A percentile compares a stretch with the other conserved stretches of the same genome.
Conservation (phyloP, 2,329 filamentous ascomycete genomes). For the Thermomyces lanuginosus region DNA sequence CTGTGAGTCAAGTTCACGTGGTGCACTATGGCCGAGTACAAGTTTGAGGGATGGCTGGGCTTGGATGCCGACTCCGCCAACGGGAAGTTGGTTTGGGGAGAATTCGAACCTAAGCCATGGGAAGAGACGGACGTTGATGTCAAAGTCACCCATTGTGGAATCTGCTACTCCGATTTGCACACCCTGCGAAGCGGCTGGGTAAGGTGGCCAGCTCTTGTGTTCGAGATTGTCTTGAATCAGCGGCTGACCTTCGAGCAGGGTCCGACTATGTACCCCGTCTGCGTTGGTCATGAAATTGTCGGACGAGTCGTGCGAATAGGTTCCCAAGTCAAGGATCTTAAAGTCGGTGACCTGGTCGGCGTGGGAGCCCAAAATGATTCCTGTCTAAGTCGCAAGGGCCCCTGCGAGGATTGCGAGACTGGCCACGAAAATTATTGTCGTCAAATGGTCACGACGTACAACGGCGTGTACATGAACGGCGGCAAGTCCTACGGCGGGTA, state of each 20-base stretch:
- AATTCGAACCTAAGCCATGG: conserved; percentile 49
- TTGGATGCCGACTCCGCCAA: conserved; percentile 31
- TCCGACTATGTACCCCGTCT: conserved; percentile 27
- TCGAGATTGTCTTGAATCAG: not conserved
- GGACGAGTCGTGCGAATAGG: conserved; percentile 44
- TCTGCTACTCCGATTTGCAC: conserved; percentile 48
- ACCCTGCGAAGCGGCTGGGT: conserved; percentile 35
- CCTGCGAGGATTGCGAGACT: conserved; percentile 38
- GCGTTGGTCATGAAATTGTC: conserved; percentile 50
- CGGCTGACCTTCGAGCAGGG: conserved; percentile 9
- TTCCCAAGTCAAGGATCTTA: conserved; percentile 17
- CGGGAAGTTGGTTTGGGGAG: conserved; percentile 39
- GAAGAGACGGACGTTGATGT: conserved; percentile 51
- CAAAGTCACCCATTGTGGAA: conserved; percentile 46
- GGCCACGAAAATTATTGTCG: conserved; percentile 26
- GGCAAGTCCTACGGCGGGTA: conserved; percentile 52
- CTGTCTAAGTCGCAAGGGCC: conserved; percentile 29
- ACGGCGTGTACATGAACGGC: conserved; percentile 30
- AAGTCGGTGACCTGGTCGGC: conserved; percentile 27
- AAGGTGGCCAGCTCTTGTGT: not conserved
- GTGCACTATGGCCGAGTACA: too few relatives aligned
- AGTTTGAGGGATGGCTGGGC: conserved; percentile 43
- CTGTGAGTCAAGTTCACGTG: too few relatives aligned
- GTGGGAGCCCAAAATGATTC: conserved; percentile 46
- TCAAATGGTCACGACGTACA: conserved; percentile 18